phyloP scores from a whole-genome alignment of 495 filamentous ascomycete species.

The Talaromyces liani region DNA sequence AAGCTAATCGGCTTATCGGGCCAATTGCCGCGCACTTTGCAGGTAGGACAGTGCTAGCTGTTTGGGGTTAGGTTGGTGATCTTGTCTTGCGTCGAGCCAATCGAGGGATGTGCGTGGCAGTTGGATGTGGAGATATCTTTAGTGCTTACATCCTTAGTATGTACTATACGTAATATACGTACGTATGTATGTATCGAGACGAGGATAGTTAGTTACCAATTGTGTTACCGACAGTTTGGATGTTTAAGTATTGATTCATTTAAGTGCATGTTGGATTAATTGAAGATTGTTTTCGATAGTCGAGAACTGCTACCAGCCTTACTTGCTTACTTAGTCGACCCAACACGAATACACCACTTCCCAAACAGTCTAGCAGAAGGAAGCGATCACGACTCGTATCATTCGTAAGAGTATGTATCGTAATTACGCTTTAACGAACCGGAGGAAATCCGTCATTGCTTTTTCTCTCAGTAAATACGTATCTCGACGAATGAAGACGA shows the following conservation, averaged over 20 bases:
- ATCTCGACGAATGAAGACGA: not conserved
- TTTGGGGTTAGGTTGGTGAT: not conserved
- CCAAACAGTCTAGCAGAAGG: not conserved
- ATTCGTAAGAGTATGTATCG: not conserved
- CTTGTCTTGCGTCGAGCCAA: not conserved
- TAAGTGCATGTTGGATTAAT: not conserved
- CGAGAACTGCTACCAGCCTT: not conserved
- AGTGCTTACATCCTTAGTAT: not conserved
- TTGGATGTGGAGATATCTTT: not conserved
- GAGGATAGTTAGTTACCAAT: not conserved
- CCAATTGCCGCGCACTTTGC: not conserved
- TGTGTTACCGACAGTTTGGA: not conserved
- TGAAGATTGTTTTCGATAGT: not conserved
- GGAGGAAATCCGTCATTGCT: conserved; percentile 3
- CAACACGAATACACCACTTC: not conserved
- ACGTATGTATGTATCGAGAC: not conserved
- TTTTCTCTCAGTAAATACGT: not conserved
- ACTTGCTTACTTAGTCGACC: not conserved
- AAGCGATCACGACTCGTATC: not conserved
- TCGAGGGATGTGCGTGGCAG: not conserved
- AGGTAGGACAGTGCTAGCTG: not conserved
- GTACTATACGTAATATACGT: too few species aligned
- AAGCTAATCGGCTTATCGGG: not conserved
- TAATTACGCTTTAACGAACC: not conserved
- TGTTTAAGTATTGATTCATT: not conserved